A percentile compares a stretch with the other conserved stretches of the same genome.
Conservation (phyloP, 2,329 filamentous ascomycete species). For the Fusarium euwallaceae region DNA sequence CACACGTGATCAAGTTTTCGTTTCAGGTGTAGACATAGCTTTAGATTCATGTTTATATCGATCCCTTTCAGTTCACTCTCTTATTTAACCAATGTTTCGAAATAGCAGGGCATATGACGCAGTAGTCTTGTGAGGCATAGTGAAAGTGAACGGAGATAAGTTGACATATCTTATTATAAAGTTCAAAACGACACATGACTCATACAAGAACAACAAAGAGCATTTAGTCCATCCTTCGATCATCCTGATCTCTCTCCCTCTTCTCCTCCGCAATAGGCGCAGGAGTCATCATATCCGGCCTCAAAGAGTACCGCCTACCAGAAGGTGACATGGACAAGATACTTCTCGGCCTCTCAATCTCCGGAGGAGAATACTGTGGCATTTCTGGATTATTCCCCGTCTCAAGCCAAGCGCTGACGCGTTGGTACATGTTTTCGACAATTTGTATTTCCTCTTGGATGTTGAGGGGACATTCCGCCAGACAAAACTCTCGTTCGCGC, state of each 20-base stretch:
- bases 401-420: not conserved
- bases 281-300: not conserved
- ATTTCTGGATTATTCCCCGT: not conserved
- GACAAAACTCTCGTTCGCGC: not conserved
- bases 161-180: not conserved
- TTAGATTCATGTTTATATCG: not conserved
- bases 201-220: not conserved
- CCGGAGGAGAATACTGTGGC: not conserved
- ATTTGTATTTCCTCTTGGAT: not conserved
- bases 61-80: fast-evolving
- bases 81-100: not conserved
- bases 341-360: not conserved
- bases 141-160: not conserved
- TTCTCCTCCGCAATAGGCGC: not conserved
- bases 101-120: not conserved
- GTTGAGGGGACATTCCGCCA: not conserved
- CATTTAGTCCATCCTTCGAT: not conserved
- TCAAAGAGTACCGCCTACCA: not conserved
- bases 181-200: not conserved
- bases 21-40: not conserved
- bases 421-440: not conserved
- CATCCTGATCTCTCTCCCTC: not conserved
- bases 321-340: not conserved
- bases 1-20: not conserved
- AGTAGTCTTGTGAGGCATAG: not conserved